Evolutionary conservation across 352 stramenopile species (phyloP).

Genomic region (Phytophthora sansomeana): DNA sequence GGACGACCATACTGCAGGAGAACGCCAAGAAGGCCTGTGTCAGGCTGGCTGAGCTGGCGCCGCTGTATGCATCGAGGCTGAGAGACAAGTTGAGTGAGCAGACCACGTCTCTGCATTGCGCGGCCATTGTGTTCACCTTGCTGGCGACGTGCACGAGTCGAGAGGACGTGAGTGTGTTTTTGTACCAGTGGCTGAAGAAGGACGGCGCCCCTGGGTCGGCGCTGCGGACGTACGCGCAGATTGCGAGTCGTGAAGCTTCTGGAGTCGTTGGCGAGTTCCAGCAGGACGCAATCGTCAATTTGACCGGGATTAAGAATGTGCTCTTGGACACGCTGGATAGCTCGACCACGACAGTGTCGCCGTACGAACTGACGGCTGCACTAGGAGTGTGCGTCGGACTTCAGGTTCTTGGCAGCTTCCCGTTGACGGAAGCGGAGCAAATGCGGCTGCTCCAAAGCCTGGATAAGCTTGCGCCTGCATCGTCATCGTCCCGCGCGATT

Average conservation of each 20-base stretch:
- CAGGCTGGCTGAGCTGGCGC: constrained; percentile 46
- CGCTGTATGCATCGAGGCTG: constrained; percentile 46
- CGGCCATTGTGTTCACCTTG: constrained; percentile 27
- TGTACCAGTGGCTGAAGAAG: constrained; percentile 55
- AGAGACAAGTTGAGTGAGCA: constrained; percentile 42
- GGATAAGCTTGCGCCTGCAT: constrained; percentile 40
- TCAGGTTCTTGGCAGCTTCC: constrained; percentile 55
- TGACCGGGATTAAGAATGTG: constrained; percentile 26
- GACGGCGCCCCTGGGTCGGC: constrained; percentile 26
- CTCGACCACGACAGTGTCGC: constrained; percentile 16
- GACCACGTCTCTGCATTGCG: constrained; percentile 38
- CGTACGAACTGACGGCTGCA: constrained; percentile 40
- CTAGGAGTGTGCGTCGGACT: constrained; percentile 59
- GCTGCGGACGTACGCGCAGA: constrained; percentile 37
- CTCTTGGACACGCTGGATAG: constrained; percentile 36
- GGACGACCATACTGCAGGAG: constrained; percentile 9
- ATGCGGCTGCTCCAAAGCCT: constrained; percentile 56
- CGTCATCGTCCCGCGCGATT: constrained; percentile 45
- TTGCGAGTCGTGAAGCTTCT: constrained; percentile 9
- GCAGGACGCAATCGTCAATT: constrained; percentile 14
- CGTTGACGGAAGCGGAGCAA: constrained; percentile 54
- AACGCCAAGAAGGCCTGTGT: constrained; percentile 36
- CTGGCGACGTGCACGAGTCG: constrained; percentile 23
- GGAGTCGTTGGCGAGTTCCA: constrained; percentile 27
- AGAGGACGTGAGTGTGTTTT: constrained; percentile 46